phyloP scores from a whole-genome alignment of 108 stramenopile genomes.

The Fistulifera solaris region DNA sequence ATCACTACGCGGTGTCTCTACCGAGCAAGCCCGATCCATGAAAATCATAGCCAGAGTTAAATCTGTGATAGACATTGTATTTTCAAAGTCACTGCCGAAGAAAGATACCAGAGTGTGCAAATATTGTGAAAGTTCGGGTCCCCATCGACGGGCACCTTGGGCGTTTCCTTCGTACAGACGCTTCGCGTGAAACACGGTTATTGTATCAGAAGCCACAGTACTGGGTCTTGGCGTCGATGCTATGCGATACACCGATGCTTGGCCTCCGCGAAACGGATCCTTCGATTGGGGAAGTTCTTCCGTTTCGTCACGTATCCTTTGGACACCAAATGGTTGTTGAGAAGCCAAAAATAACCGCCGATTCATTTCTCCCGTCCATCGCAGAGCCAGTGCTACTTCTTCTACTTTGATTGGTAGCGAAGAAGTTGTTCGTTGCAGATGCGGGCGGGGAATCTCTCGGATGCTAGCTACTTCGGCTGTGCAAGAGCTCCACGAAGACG shows the following conservation, averaged over 20 bases:
- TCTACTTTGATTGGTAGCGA: neutral
- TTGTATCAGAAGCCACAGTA: neutral
- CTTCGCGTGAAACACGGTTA: slow-evolving; percentile 38
- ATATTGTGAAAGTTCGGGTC: slow-evolving; percentile 29
- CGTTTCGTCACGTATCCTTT: neutral
- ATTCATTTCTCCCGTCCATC: slow-evolving; percentile 11
- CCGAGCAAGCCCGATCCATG: slow-evolving; percentile 39
- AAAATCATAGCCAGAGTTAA: slow-evolving; percentile 34
- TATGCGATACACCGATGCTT: neutral
- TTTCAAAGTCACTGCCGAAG: slow-evolving; percentile 6
- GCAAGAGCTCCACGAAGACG: too few relatives aligned
- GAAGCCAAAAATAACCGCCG: neutral
- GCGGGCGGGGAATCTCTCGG: too few relatives aligned
- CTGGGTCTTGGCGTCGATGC: neutral
- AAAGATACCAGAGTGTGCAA: slow-evolving; percentile 14
- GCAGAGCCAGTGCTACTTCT: slow-evolving; percentile 2
- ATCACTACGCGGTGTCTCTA: slow-evolving; percentile 27
- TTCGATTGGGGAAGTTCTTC: neutral
- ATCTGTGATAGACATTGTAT: neutral
- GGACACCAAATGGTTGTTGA: too few relatives aligned
- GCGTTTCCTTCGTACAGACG: neutral
- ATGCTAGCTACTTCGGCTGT: too few relatives aligned
- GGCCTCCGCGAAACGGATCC: neutral
- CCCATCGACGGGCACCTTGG: slow-evolving; percentile 12
- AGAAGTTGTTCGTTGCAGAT: neutral